Evolutionary conservation across 140 eudicot species (phyloP), one percentile per base, ranked within the genome.

Genomic region (Oenanthe javanica): DNA sequence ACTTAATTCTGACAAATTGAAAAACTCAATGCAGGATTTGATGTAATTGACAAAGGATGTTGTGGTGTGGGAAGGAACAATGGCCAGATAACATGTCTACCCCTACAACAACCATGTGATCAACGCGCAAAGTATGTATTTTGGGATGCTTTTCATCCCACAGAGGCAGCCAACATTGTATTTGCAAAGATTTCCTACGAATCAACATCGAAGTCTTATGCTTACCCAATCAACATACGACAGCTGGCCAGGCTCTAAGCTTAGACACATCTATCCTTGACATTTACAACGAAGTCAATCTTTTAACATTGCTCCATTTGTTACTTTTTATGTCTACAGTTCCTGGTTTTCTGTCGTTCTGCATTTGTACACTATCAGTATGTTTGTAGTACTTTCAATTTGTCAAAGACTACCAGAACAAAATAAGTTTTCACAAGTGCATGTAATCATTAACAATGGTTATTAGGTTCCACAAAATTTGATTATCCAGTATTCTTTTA

Each of bases 101-200:
- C 98, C 36, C 87, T 94, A 67, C 94, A 91, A 78, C 84, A 61
- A 71, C 86, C 97, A 18, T 94, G 98, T 25, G 72, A 80, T 15
- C 88, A 94, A 52, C 90, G 96, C 21, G 81, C 78, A 46, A 89
- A 87, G 82, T 90, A 91, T 83, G 2, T 94, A 23, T 94, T 90
- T 66, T 94, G 98, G 98, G 98, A 94, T 73, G 97, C 98, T 23
- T 94, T 94, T 85, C 98, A 94, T 80, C 98, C 97, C 1, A 92
- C 94, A 38, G 97, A 94, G 84, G 85, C 81, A 25, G 96, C 93
- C 42, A 91, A 94, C 76, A 87, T 90, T 0, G 77, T 94, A 77
- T 84, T 94, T 10, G 98, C 96, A 47, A 88, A 78, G 85, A 72
- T 72, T 49, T 45, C 94, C 6, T 94, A 84, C 82, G 77, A 83